Evolutionary conservation across 208 protist genomes (phyloP).

Genomic region (Wallacemonas sp.): DNA sequence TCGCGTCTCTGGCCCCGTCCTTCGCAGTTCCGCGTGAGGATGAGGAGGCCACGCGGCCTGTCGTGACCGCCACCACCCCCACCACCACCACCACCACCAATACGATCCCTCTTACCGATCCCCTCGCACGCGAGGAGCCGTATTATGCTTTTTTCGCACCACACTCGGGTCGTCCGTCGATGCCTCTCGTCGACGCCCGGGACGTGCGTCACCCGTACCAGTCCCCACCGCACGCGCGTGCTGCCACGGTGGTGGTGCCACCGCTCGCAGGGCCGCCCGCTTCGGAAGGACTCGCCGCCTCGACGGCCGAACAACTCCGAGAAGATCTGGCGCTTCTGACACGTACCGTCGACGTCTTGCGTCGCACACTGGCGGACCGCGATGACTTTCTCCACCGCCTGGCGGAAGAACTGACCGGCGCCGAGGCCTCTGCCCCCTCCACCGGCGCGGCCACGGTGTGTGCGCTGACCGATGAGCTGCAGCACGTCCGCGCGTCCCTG

Average conservation of each 20-base stretch:
- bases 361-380: slow-evolving; percentile 27
- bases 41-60: no score
- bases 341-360: slow-evolving; percentile 20
- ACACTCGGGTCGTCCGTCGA: no score
- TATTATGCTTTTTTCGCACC: no score
- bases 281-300: slow-evolving; percentile 3
- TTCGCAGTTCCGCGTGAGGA: no score
- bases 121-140: no score
- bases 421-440: background rate
- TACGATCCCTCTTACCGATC: no score
- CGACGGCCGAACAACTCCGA: background rate
- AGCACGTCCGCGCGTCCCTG: slow-evolving; percentile 21
- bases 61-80: no score
- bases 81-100: no score
- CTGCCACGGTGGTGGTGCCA: background rate
- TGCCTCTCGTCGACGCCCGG: no score
- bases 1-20: background rate
- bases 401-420: slow-evolving; percentile 19
- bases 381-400: slow-evolving; percentile 33
- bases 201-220: background rate
- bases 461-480: slow-evolving; percentile 19
- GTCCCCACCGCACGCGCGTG: background rate
- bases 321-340: slow-evolving; percentile 7
- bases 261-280: background rate
- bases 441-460: background rate